Evolutionary conservation across 805 yeast genomes (phyloP).

Genomic region (Isabelozyma gotoi): DNA sequence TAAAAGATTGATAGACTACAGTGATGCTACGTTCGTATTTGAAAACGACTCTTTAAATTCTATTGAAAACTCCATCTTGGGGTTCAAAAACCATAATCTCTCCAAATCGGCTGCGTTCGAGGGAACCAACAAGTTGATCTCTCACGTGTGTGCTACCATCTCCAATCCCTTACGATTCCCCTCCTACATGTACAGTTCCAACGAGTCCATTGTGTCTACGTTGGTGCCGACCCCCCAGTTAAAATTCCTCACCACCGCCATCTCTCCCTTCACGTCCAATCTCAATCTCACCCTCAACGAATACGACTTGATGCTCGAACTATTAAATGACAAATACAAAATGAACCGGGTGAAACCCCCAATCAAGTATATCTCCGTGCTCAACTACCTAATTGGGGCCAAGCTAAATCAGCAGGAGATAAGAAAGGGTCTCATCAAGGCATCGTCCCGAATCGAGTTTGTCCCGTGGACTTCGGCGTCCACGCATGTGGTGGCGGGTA

Average conservation of each 20-base stretch:
- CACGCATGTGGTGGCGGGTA: slow-evolving; percentile 74
- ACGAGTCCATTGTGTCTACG: slow-evolving; percentile 77
- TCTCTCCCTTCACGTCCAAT: slow-evolving; percentile 44
- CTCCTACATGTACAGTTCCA: slow-evolving; percentile 83
- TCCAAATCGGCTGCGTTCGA: slow-evolving; percentile 62
- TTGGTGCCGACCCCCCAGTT: slow-evolving; percentile 82
- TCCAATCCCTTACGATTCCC: slow-evolving; percentile 92
- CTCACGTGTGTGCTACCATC: slow-evolving; percentile 79
- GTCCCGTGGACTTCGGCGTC: slow-evolving; percentile 86
- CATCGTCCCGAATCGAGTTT: slow-evolving; percentile 67
- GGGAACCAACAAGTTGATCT: slow-evolving; percentile 81
- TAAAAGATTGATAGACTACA: slow-evolving; percentile 74
- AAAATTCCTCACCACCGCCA: slow-evolving; percentile 44
- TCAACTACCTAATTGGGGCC: slow-evolving; percentile 66
- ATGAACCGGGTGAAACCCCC: slow-evolving; percentile 55
- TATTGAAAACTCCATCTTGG: slow-evolving; percentile 54
- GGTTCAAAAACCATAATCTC: slow-evolving; percentile 8
- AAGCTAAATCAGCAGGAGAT: slow-evolving; percentile 68
- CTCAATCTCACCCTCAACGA: slow-evolving; percentile 71
- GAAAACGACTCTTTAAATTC: slow-evolving; percentile 84
- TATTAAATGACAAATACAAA: slow-evolving; percentile 73
- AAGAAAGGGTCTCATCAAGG: slow-evolving; percentile 61
- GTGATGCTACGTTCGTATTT: slow-evolving; percentile 86
- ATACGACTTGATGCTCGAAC: slow-evolving; percentile 80
- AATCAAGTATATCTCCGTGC: slow-evolving; percentile 60